Conservation (phyloP, 2,329 filamentous ascomycete genomes). For the Xylaria sp. region DNA sequence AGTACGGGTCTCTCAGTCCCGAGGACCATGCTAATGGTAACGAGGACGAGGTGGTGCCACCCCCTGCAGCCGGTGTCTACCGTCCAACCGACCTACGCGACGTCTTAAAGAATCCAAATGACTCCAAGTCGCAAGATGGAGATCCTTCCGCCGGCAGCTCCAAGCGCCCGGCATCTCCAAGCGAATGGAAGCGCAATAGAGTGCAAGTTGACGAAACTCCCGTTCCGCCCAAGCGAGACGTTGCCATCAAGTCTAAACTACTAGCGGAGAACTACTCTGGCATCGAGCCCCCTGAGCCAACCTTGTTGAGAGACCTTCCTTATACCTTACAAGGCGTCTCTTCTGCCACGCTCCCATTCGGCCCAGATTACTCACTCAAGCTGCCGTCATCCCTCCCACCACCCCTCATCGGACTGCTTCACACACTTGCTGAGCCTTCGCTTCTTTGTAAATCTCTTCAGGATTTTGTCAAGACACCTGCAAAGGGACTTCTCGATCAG, state of each 20-base stretch:
- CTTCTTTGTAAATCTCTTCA: constrained; percentile 87
- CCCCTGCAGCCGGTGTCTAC: constrained; percentile 38
- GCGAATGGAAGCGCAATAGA: constrained; percentile 48
- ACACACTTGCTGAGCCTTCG: constrained; percentile 91
- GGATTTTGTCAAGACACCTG: constrained; percentile 81
- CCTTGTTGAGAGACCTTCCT: constrained; percentile 81
- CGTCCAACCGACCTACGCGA: constrained; percentile 47
- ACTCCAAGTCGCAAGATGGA: constrained; percentile 40
- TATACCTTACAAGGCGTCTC: constrained; percentile 94
- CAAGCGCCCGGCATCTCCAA: constrained; percentile 36
- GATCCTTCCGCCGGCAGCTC: constrained; percentile 31
- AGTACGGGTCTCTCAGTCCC: constrained; percentile 42
- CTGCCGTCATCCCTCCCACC: constrained; percentile 83
- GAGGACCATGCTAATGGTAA: constrained; percentile 37
- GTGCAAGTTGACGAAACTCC: constrained; percentile 37
- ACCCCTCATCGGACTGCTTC: constrained; percentile 85
- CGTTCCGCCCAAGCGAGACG: constrained; percentile 55
- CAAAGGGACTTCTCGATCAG: constrained; percentile 88
- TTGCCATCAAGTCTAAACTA: constrained; percentile 66
- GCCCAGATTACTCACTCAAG: constrained; percentile 73
- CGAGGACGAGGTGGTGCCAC: constrained; percentile 31
- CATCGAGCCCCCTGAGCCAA: constrained; percentile 71
- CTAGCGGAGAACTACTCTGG: constrained; percentile 67
- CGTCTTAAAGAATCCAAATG: constrained; percentile 46
- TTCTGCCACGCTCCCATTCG: constrained; percentile 83